Evolutionary conservation across 208 protist genomes (phyloP), one percentile per base, ranked within the genome.

Genomic region (Angomonas deanei): DNA sequence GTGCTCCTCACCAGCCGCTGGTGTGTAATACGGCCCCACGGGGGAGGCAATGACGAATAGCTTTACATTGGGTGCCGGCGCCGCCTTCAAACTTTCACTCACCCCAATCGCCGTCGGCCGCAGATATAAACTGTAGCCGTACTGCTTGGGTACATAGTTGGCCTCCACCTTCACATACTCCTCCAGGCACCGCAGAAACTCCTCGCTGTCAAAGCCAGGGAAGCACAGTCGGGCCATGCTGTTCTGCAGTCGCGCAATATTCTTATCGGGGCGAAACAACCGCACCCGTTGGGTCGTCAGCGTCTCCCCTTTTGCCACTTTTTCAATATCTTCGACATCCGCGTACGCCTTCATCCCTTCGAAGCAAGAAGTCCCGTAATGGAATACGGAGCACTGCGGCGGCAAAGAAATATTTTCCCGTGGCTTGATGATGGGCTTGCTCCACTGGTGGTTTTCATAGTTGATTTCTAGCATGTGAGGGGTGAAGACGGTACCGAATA

Each of bases 321-420:
- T 69, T 19, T 82, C 68, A 47, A 92, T 96, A 13, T 93, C 74
- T 0, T 66, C 48, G 13, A 73, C 63, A 50, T 97, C 78, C 31
- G 87, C 88, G 82, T 99, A 99, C 27, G 97, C 98, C 80, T 99
- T 99, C 81, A 99, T 89, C 31, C 98, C 98, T 73, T 99, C 98
- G 68, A 99, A 99, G 84, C 95, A 98, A 72, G 79, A 63, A 17
- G 82, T 47, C 0, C 65, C 97, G 74, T 99, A 99, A 69, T 99
- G 98, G 13, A 99, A 73, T 19, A 82, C 83, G 8, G 76, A 70
- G 11, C 87, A 64, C 32, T 97, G 88, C 15, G 97, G 97, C 19
- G 93, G 66, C 24, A 99, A 32, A 10, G 69, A 79, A 30, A 99
- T 74, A 69, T 86, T 77, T n/a, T 68, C 66, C 52, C 80, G 80